Percentiles rank a stretch among this genome's conserved stretches.
phyloP scores from a whole-genome alignment of 306 rosid genomes.

The Cicer yamashitae region DNA sequence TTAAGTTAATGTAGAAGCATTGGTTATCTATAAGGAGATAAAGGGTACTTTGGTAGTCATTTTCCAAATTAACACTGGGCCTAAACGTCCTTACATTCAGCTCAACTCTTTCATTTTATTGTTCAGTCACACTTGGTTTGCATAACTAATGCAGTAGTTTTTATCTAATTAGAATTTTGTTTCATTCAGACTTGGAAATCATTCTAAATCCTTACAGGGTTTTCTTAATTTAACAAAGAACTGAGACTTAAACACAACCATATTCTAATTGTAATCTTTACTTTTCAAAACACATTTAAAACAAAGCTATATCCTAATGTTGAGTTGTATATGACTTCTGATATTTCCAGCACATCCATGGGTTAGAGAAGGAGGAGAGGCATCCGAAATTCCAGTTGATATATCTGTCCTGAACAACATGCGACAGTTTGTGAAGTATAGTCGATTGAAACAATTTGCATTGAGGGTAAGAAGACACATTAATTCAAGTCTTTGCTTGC shows the following conservation, averaged over 20 bases:
- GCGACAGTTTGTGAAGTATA: constrained; percentile 90
- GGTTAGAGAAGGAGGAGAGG: constrained; percentile 98
- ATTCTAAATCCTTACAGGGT: constrained; percentile 17
- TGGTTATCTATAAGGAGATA: constrained; percentile 14
- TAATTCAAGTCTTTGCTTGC: constrained; percentile 30
- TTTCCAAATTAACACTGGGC: constrained; percentile 10
- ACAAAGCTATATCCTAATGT: constrained; percentile 11
- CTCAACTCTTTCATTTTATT: not conserved
- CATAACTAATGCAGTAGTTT: constrained; percentile 12
- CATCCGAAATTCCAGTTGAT: constrained; percentile 93
- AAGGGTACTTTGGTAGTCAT: not conserved
- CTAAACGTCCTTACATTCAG: not conserved
- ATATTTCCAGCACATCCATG: constrained; percentile 87
- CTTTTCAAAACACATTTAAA: not conserved
- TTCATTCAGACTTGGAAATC: not conserved
- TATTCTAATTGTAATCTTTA: constrained; percentile 29
- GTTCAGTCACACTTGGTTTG: constrained; percentile 9
- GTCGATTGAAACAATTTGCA: constrained; percentile 97
- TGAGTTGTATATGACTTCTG: constrained; percentile 41
- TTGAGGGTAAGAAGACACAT: constrained; percentile 69
- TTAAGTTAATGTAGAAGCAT: not conserved
- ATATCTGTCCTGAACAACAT: constrained; percentile 91
- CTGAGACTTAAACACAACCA: constrained; percentile 21
- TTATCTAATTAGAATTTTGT: constrained; percentile 30
- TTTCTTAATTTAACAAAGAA: constrained; percentile 25